Percentiles rank a stretch among this genome's conserved stretches.
Conservation (phyloP, 257 asterid species). For the Solanum phureja region DNA sequence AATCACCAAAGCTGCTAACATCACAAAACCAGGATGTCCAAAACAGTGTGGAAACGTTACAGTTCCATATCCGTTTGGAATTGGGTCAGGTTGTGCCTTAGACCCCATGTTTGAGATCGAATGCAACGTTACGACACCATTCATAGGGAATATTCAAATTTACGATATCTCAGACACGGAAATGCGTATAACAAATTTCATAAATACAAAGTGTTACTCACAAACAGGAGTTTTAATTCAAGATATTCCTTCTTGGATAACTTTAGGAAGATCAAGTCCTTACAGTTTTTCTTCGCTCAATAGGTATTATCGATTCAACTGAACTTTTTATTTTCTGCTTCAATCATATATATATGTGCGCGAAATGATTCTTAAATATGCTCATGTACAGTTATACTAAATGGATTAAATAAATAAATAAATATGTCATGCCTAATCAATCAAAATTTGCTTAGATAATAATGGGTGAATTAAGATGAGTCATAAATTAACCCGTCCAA, state of each 20-base stretch:
- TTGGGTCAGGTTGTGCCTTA: constrained; percentile 29
- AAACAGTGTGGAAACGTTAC: constrained; percentile 26
- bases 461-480: neutral
- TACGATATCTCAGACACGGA: constrained; percentile 47
- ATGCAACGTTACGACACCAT: constrained; percentile 2
- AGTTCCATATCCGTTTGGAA: constrained; percentile 35
- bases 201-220: constrained; percentile 39
- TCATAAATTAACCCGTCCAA: neutral
- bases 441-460: neutral
- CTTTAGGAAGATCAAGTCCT: constrained; percentile 12
- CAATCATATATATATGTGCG: no score
- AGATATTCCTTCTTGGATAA: constrained; percentile 5
- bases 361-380: neutral
- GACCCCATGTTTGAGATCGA: constrained; percentile 7
- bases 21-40: constrained; percentile 31
- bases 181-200: constrained; percentile 30
- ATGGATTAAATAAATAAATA: neutral
- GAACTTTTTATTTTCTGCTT: neutral
- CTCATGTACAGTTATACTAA: neutral
- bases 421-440: neutral
- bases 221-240: constrained; percentile 6
- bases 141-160: constrained; percentile 5
- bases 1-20: constrained; percentile 12
- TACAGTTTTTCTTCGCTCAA: constrained; percentile 45
- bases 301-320: neutral